phyloP scores from a whole-genome alignment of 768 basidiomycete genomes.

The Termitomyces sp. region DNA sequence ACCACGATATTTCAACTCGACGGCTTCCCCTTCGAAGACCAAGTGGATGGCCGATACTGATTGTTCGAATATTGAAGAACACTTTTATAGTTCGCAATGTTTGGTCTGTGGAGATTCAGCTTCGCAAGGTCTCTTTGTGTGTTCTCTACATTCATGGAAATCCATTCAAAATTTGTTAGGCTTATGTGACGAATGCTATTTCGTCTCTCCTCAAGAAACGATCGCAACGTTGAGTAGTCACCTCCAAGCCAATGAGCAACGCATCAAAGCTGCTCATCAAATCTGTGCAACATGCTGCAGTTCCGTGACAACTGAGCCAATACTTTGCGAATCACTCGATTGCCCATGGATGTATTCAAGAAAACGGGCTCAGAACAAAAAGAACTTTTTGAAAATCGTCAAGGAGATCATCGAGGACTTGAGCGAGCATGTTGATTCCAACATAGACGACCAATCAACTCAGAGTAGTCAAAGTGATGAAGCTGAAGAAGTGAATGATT shows the following conservation, averaged over 20 bases:
- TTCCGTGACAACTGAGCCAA: slow-evolving; percentile 51
- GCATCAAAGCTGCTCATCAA: slow-evolving; percentile 53
- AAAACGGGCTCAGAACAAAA: slow-evolving; percentile 49
- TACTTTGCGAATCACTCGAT: slow-evolving; percentile 80
- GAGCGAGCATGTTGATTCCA: slow-evolving; percentile 19
- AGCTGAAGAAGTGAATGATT: background rate
- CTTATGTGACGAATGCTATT: slow-evolving; percentile 63
- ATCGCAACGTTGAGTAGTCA: slow-evolving; percentile 55
- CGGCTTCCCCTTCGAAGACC: slow-evolving; percentile 27
- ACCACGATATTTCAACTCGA: slow-evolving; percentile 29
- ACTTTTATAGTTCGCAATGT: slow-evolving; percentile 71
- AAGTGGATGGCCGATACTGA: slow-evolving; percentile 25
- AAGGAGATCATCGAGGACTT: slow-evolving; percentile 33
- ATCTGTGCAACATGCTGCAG: slow-evolving; percentile 74
- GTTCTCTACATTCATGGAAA: background rate
- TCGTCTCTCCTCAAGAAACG: slow-evolving; percentile 44
- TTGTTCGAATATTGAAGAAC: slow-evolving; percentile 63
- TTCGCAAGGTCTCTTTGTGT: slow-evolving; percentile 40
- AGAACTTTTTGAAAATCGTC: slow-evolving; percentile 33
- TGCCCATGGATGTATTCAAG: slow-evolving; percentile 83
- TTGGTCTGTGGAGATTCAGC: slow-evolving; percentile 61
- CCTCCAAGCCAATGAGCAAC: slow-evolving; percentile 50
- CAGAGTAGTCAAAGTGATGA: slow-evolving; percentile 12
- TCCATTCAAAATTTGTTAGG: slow-evolving; percentile 29
- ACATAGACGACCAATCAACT: slow-evolving; percentile 1